phyloP scores from a whole-genome alignment of 176 grass and related monocot genomes.

The Microstegium vimineum region DNA sequence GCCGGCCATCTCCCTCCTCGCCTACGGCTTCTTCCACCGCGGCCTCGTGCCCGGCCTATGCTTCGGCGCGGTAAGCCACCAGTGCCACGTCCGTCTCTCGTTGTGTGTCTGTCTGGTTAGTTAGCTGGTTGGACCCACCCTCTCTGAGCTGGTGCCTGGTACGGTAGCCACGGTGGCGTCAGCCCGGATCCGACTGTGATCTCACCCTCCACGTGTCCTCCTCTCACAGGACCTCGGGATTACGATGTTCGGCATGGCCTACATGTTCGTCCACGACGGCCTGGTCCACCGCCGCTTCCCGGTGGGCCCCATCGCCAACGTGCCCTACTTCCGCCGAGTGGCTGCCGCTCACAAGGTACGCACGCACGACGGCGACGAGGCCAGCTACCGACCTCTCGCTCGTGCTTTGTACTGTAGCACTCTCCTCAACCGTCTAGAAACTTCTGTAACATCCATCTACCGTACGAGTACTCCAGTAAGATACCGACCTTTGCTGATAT shows the following conservation, averaged over 20 bases:
- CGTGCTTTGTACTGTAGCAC: too few relatives aligned
- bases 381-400: too few relatives aligned
- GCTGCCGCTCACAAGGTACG: slow-evolving; percentile 89
- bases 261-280: slow-evolving; percentile 99
- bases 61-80: slow-evolving; percentile 65
- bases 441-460: too few relatives aligned
- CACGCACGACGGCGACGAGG: slow-evolving; percentile 14
- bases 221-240: slow-evolving; percentile 66
- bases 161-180: too few relatives aligned
- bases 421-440: too few relatives aligned
- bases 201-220: neutral
- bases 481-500: too few relatives aligned
- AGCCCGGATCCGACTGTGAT: neutral
- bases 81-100: too few relatives aligned
- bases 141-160: too few relatives aligned
- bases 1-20: slow-evolving; percentile 69
- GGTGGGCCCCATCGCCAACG: slow-evolving; percentile 84
- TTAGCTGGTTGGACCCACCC: neutral
- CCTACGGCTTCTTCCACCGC: slow-evolving; percentile 74
- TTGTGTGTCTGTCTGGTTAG: neutral
- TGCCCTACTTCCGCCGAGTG: slow-evolving; percentile 92
- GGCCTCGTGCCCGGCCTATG: slow-evolving; percentile 81
- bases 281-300: slow-evolving; percentile 96
- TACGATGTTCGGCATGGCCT: slow-evolving; percentile 96
- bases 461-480: too few relatives aligned